Percentiles rank a stretch among this genome's conserved stretches.
phyloP scores from a whole-genome alignment of 345 rosid species.

The Camelina sativa region DNA sequence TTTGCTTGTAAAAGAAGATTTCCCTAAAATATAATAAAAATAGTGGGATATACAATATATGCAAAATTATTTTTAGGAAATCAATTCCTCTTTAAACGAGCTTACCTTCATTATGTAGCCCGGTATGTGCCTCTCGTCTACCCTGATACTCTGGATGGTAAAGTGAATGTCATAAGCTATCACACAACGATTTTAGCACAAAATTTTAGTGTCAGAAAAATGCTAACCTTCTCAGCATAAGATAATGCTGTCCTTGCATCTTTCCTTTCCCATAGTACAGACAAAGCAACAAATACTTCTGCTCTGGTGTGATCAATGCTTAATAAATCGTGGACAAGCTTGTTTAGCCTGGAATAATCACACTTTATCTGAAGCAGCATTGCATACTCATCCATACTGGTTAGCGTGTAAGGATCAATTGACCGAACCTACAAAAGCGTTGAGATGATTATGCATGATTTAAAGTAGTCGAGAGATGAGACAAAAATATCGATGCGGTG shows the following conservation, averaged over 20 bases:
- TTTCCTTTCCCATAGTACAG: constrained; percentile 85
- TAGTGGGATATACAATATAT: neutral
- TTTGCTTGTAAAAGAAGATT: constrained; percentile 76
- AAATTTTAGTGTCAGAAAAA: constrained; percentile 28
- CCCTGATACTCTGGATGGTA: constrained; percentile 78
- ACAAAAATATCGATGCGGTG: neutral
- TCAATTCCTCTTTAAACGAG: neutral
- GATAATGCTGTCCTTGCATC: constrained; percentile 87
- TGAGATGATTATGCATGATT: constrained; percentile 13
- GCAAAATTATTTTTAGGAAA: neutral
- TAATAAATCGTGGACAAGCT: constrained; percentile 90
- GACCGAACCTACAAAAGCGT: constrained; percentile 75
- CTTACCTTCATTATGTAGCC: constrained; percentile 95
- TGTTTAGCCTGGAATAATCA: constrained; percentile 79
- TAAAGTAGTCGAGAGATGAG: constrained; percentile 7
- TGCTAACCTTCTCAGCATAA: constrained; percentile 92
- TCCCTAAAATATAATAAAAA: constrained; percentile 56
- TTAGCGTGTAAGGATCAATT: constrained; percentile 81
- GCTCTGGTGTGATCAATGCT: constrained; percentile 85
- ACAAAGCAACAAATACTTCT: constrained; percentile 88
- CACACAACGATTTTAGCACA: constrained; percentile 20
- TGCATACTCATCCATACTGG: constrained; percentile 98
- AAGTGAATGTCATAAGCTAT: constrained; percentile 36
- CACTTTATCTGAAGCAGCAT: constrained; percentile 89
- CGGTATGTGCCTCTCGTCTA: constrained; percentile 91